A percentile compares a stretch with the other conserved stretches of the same genome.
Evolutionary conservation across 148 eudicot species (phyloP).

Genomic region (Spergularia marina): DNA sequence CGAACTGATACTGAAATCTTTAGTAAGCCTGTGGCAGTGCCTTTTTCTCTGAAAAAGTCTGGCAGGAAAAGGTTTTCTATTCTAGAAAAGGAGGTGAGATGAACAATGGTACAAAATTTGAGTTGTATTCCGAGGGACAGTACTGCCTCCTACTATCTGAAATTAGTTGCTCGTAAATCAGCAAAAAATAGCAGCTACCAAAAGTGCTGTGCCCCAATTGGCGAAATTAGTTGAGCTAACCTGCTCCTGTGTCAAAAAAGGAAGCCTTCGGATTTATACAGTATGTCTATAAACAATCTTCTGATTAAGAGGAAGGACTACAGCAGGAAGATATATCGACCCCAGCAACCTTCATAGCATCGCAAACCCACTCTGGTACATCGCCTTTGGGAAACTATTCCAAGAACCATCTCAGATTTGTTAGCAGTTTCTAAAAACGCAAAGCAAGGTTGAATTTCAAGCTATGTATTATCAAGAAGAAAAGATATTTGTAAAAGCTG

Average conservation of each 20-base stretch:
- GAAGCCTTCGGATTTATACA: not conserved
- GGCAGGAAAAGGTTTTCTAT: no score
- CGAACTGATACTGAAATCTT: no score
- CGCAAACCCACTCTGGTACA: constrained; percentile 87
- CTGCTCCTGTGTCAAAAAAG: not conserved
- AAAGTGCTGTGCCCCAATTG: no score
- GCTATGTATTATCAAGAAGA: not conserved
- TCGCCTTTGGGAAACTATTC: constrained; percentile 79
- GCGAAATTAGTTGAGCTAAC: not conserved
- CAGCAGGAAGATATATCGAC: constrained; percentile 74
- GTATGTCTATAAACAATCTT: constrained; percentile 1
- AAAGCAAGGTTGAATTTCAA: not conserved
- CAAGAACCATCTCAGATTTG: not conserved
- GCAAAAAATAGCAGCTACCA: no score
- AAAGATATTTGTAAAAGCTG: not conserved
- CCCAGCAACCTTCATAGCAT: constrained; percentile 90
- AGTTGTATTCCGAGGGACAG: no score
- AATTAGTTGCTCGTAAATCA: no score
- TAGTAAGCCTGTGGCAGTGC: no score
- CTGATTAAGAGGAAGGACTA: constrained; percentile 21
- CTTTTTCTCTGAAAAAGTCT: no score
- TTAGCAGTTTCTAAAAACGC: not conserved
- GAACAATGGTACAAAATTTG: no score
- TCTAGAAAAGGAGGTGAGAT: no score
- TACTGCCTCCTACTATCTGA: no score